These are phyloP conservation scores for Chytriomyces confervae DNA, from an alignment of 192 early-diverging fungal species.

Conservation along the genomic window DNA sequence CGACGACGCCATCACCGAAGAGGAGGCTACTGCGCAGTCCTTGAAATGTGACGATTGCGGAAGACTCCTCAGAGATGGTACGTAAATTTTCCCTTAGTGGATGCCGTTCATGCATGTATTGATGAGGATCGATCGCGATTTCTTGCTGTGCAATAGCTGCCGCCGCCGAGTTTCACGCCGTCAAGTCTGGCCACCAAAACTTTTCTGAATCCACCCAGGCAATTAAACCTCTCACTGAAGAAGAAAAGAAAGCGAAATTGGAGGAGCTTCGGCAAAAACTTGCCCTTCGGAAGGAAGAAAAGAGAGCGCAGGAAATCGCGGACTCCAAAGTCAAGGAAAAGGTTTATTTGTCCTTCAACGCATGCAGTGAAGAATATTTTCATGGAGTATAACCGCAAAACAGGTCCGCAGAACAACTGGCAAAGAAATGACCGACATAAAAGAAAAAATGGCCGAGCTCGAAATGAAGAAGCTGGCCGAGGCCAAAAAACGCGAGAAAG, in stretches of 20 bases:
- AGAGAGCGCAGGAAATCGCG: constrained; percentile 57
- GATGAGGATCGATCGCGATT: not conserved
- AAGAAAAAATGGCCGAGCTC: constrained; percentile 70
- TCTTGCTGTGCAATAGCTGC: constrained; percentile 46
- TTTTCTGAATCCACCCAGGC: constrained; percentile 77
- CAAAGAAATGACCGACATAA: constrained; percentile 70
- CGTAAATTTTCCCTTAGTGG: constrained; percentile 11
- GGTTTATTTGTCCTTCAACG: not conserved
- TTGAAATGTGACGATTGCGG: constrained; percentile 84
- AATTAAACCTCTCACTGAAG: constrained; percentile 81
- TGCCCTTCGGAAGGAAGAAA: constrained; percentile 66
- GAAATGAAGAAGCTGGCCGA: constrained; percentile 78
- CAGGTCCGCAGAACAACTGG: constrained; percentile 66
- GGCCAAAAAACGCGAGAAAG: constrained; percentile 77
- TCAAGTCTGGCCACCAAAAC: constrained; percentile 71
- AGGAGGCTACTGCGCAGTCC: constrained; percentile 79
- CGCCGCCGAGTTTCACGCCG: constrained; percentile 80
- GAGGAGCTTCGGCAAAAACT: constrained; percentile 71
- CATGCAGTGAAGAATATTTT: too few species aligned
- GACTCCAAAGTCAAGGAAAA: not conserved
- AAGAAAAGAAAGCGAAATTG: constrained; percentile 77
- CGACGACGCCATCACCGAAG: constrained; percentile 22
- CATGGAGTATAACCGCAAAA: too few species aligned
- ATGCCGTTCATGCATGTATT: not conserved
- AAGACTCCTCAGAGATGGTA: constrained; percentile 76